Evolutionary conservation across 352 stramenopile genomes (phyloP).

Genomic region (Blastocystis sp.): DNA sequence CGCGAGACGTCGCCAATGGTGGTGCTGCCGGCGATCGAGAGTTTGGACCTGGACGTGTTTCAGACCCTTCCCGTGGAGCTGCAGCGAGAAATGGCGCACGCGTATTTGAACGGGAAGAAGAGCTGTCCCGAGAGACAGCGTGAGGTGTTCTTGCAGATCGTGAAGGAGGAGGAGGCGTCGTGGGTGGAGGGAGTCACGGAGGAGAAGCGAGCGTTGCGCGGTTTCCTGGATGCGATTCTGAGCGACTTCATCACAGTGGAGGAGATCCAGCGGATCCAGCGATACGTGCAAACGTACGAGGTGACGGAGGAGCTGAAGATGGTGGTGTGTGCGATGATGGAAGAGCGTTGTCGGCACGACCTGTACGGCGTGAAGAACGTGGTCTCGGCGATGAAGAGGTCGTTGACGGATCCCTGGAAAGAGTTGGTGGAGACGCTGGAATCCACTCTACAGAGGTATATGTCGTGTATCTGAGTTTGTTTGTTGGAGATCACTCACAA

Average conservation of each 20-base stretch:
- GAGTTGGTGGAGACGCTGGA: not conserved
- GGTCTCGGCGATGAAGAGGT: not conserved
- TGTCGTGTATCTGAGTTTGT: not conserved
- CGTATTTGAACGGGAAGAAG: not conserved
- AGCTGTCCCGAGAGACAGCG: not conserved
- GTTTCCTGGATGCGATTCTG: not conserved
- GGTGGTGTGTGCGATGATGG: not conserved
- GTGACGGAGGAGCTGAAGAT: not conserved
- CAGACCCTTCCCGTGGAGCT: not conserved
- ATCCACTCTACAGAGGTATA: not conserved
- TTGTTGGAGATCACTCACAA: not conserved
- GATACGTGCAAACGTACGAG: not conserved
- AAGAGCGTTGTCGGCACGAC: not conserved
- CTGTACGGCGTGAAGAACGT: not conserved
- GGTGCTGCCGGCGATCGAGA: not conserved
- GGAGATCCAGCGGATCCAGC: not conserved
- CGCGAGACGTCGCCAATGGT: not conserved
- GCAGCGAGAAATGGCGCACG: not conserved
- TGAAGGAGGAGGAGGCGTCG: not conserved
- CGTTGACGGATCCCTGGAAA: not conserved
- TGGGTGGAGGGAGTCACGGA: not conserved
- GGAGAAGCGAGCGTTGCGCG: not conserved
- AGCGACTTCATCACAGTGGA: not conserved
- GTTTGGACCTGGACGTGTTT: slow-evolving; percentile 30
- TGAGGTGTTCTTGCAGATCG: not conserved